These are phyloP conservation scores for Jackrogersella multiformis DNA, from an alignment of 495 filamentous ascomycete genomes.

Conservation along the genomic window DNA sequence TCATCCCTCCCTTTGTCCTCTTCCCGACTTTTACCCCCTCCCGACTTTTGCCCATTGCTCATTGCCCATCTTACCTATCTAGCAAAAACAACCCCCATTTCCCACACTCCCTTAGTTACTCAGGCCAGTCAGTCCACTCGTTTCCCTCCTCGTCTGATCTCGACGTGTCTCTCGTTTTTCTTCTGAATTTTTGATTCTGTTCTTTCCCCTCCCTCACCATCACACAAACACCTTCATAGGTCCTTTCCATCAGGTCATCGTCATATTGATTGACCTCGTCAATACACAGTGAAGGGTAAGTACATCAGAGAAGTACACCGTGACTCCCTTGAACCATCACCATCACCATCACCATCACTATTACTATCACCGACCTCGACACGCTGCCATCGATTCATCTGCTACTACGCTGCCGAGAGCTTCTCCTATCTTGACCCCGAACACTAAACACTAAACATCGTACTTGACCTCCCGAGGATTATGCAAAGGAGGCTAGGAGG, in stretches of 20 bases:
- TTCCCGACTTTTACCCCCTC: conserved; percentile 32
- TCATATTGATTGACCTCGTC: conserved; percentile 41
- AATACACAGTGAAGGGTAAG: conserved; percentile 41
- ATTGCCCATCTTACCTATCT: conserved; percentile 25
- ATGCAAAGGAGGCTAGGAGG: conserved; percentile 6
- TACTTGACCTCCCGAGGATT: background rate
- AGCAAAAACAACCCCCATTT: conserved; percentile 44
- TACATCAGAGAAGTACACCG: background rate
- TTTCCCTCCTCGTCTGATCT: conserved; percentile 46
- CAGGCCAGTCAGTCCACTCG: conserved; percentile 45
- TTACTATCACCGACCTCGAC: conserved; percentile 2
- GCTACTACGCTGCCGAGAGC: background rate
- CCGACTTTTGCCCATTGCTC: too few relatives aligned
- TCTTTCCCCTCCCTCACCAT: conserved; percentile 22
- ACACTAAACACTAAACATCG: conserved; percentile 1
- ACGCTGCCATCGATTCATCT: conserved; percentile 6
- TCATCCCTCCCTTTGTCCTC: conserved; percentile 19
- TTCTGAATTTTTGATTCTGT: conserved; percentile 37
- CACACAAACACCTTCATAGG: conserved; percentile 24
- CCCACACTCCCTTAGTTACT: conserved; percentile 42
- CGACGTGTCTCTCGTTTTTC: conserved; percentile 44
- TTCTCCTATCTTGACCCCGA: background rate
- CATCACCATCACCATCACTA: conserved; percentile 1
- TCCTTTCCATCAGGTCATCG: conserved; percentile 29
- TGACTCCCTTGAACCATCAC: conserved; percentile 3